These are phyloP conservation scores for Boletus barrowsii DNA, from an alignment of 768 basidiomycete genomes.

Conservation along the genomic window DNA sequence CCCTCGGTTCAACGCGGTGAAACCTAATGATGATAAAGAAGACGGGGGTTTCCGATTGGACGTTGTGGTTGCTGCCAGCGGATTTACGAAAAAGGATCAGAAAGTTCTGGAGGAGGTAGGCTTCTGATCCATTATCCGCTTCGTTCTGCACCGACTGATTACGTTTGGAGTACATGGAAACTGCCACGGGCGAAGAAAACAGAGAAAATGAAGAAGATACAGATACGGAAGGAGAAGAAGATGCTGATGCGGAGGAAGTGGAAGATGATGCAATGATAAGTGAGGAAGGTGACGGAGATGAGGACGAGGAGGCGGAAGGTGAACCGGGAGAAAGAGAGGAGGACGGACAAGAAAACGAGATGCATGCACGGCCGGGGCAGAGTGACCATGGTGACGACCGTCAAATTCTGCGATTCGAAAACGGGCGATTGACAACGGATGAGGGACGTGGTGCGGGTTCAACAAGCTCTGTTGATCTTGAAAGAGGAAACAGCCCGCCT, in stretches of 20 bases:
- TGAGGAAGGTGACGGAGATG: constrained; percentile 32
- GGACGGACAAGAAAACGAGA: constrained; percentile 29
- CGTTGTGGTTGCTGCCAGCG: constrained; percentile 91
- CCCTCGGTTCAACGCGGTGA: constrained; percentile 67
- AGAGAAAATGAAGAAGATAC: constrained; percentile 28
- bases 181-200: constrained; percentile 38
- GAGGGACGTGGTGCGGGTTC: background rate
- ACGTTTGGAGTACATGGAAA: constrained; percentile 63
- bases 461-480: background rate
- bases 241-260: constrained; percentile 37
- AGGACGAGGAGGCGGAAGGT: constrained; percentile 36
- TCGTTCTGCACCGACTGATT: constrained; percentile 18
- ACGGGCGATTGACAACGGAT: constrained; percentile 7
- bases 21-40: constrained; percentile 33
- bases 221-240: constrained; percentile 35
- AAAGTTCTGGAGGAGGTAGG: constrained; percentile 79
- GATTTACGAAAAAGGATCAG: constrained; percentile 84
- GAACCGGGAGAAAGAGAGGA: constrained; percentile 37
- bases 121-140: constrained; percentile 20
- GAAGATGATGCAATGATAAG: constrained; percentile 30
- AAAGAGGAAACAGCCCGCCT: constrained; percentile 12
- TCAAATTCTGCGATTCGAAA: constrained; percentile 10
- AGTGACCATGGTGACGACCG: constrained; percentile 11
- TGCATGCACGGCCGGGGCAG: constrained; percentile 9
- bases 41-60: constrained; percentile 72